These are phyloP conservation scores for Candida suzukii DNA, from an alignment of 805 yeast genomes.

Conservation along the genomic window DNA sequence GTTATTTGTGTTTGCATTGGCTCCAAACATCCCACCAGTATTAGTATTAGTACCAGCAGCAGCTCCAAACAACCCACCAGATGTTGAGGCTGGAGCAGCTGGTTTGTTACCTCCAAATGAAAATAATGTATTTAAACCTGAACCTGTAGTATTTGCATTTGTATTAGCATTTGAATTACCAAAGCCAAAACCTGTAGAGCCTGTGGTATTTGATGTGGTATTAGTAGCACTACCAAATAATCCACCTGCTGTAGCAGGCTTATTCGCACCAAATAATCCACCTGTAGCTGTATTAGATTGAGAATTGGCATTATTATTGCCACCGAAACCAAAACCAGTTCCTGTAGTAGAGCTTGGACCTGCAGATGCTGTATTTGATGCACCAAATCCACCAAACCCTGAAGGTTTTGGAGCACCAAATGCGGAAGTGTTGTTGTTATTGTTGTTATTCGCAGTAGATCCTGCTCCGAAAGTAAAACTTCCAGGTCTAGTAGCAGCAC, in stretches of 20 bases:
- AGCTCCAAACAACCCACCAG: slow-evolving; percentile 24
- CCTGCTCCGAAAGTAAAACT: slow-evolving; percentile 10
- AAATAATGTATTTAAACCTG: no score
- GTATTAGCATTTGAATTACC: slow-evolving; percentile 1
- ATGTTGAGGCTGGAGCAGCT: slow-evolving; percentile 10
- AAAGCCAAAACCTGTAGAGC: slow-evolving; percentile 5
- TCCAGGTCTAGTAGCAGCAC: slow-evolving; percentile 2
- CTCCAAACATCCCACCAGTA: slow-evolving; percentile 9
- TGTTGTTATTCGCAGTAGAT: slow-evolving; percentile 1
- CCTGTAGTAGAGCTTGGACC: neutral
- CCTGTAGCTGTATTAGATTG: slow-evolving; percentile 16
- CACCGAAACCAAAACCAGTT: slow-evolving; percentile 16
- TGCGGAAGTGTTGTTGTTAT: slow-evolving; percentile 2
- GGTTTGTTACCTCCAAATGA: no score
- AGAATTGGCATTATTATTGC: slow-evolving; percentile 13
- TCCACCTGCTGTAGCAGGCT: slow-evolving; percentile 13
- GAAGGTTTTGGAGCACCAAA: neutral
- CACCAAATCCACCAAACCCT: neutral
- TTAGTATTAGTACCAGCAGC: slow-evolving; percentile 2
- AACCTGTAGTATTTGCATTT: no score
- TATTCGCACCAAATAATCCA: slow-evolving; percentile 32
- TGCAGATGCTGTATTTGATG: neutral
- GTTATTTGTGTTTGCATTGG: slow-evolving; percentile 2
- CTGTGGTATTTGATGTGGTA: slow-evolving; percentile 2
- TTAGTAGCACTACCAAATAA: slow-evolving; percentile 14